These are phyloP conservation scores for Batkoa obscura DNA, from an alignment of 371 early-diverging fungal genomes.

Conservation along the genomic window DNA sequence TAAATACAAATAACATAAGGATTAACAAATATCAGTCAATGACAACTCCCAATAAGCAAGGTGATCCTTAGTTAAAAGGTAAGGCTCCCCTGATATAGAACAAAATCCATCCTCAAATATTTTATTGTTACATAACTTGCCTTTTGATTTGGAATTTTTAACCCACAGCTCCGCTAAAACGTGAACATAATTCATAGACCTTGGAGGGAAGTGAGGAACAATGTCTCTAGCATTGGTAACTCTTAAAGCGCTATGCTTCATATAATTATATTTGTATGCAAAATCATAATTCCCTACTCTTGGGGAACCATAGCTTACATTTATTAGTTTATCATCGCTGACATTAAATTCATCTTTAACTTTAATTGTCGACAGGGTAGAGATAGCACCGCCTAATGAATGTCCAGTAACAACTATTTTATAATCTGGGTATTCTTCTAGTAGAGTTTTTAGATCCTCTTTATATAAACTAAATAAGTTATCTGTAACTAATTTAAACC, in stretches of 20 bases:
- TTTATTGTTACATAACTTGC: no score
- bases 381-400: slow-evolving; percentile 1
- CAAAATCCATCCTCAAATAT: no score
- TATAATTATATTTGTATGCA: neutral
- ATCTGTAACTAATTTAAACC: no score
- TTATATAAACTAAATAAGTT: no score
- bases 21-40: no score
- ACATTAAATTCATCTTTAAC: neutral
- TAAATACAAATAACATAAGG: no score
- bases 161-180: neutral
- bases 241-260: neutral
- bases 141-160: no score
- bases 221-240: neutral
- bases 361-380: neutral
- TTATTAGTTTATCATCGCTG: neutral
- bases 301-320: neutral
- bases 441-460: no score
- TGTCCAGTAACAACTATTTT: neutral
- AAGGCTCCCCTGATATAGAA: no score
- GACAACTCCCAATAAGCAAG: no score
- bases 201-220: neutral
- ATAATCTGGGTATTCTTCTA: neutral
- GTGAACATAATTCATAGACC: neutral
- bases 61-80: no score
- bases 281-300: neutral